Base-by-base conservation (phyloP, 176 grass and related monocot genomes). In the Aegilops longissima region DNA sequence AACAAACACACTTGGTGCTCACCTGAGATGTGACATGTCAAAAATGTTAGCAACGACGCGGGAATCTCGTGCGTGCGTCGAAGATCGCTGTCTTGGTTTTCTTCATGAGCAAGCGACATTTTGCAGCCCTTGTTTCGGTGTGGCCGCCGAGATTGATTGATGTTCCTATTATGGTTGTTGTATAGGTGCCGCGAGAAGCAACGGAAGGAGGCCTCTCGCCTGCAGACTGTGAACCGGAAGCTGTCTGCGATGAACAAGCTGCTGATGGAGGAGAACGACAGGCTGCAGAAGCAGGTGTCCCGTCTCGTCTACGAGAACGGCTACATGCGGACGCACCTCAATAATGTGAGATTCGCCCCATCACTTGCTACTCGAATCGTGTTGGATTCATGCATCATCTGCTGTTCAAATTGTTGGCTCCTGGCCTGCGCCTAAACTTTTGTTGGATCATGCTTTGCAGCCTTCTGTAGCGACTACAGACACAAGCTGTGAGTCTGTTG, bases 191-290 rank as follows among this genome's bases (percentile, higher is more conserved):
- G 97, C 30, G 97, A 98, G 90, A 98, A 98, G 84, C 97, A 98
- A 73, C 86, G 92, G 76, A 98, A 98, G 90, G 97, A 98, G 67
- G 88, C 97, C 4, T 96, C 92, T 51, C 97, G 97, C 63, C 92
- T 98, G 74, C 93, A 96, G 78, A 90, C 94, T 18, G 94, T 98
- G 82, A 98, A 98, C 82, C 87, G 97, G 64, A 98, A 98, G 82
- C 79, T 98, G 85, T 91, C 90, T 78, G 97, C 97, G 7, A 98
- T 98, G 97, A 98, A 98, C 85, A 98, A 96, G 90, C 84, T 98
- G 84, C 82, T 98, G 91, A 98, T 98, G 96, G 96, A 98, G 90
- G 97, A 98, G 82, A 98, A 98, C 68, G 97, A 98, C 70, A 91
- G 97, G 80, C 90, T 98, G 81, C 97, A 98, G 90, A 98, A 98